phyloP scores from a whole-genome alignment of 2,329 filamentous ascomycete species.

The Colletotrichum kahawae region DNA sequence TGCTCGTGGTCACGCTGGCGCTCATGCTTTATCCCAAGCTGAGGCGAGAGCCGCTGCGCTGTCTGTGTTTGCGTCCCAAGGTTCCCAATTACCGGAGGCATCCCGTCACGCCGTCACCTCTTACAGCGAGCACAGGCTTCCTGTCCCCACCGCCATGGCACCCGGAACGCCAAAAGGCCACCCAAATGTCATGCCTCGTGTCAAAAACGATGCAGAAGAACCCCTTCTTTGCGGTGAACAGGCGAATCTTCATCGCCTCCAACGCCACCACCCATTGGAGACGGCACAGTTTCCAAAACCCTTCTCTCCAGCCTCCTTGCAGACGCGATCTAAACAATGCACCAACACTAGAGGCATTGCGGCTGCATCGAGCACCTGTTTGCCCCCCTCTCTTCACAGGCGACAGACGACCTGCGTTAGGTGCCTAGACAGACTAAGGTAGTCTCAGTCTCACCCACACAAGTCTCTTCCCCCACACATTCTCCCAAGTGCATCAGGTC shows the following conservation, averaged over 20 bases:
- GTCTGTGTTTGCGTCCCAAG: background rate
- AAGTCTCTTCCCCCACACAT: constrained; percentile 7
- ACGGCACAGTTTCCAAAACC: constrained; percentile 1
- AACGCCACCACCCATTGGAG: background rate
- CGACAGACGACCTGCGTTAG: background rate
- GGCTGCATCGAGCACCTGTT: background rate
- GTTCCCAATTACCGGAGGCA: background rate
- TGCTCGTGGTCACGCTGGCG: background rate
- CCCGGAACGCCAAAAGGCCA: background rate
- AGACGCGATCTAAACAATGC: background rate
- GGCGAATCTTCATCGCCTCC: background rate
- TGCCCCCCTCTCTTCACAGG: background rate
- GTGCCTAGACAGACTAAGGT: background rate
- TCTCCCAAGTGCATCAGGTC: background rate
- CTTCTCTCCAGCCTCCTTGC: constrained; percentile 5
- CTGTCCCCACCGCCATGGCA: background rate
- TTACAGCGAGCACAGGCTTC: background rate
- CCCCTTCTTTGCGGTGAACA: background rate
- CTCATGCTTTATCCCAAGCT: background rate
- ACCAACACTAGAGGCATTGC: background rate
- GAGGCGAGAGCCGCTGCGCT: background rate
- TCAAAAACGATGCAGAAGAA: background rate
- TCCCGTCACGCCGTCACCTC: background rate
- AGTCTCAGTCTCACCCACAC: background rate
- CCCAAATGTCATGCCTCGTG: background rate